A percentile compares a stretch with the other conserved stretches of the same genome.
phyloP scores from a whole-genome alignment of 768 basidiomycete species.

The Psilocybe sp. region DNA sequence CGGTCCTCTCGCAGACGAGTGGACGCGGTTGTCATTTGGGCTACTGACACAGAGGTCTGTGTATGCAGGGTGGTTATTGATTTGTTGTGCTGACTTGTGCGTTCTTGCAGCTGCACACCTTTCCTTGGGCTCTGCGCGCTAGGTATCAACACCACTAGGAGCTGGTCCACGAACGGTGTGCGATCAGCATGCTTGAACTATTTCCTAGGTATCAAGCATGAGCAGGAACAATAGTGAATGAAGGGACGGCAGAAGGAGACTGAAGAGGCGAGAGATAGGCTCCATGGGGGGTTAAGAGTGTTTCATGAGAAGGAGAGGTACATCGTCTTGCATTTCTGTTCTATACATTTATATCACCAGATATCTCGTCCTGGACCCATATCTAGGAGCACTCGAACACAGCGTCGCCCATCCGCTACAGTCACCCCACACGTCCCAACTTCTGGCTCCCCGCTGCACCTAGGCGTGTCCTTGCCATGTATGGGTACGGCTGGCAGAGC shows the following conservation, averaged over 20 bases:
- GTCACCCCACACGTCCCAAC: neutral
- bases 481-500: too few species aligned
- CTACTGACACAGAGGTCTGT: constrained; percentile 45
- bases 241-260: constrained; percentile 30
- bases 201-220: constrained; percentile 28
- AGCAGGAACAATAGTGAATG: constrained; percentile 26
- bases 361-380: constrained; percentile 53
- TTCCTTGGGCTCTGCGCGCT: constrained; percentile 43
- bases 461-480: neutral
- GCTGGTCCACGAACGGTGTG: constrained; percentile 46
- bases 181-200: constrained; percentile 33
- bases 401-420: neutral
- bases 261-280: constrained; percentile 29
- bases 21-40: constrained; percentile 38
- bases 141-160: constrained; percentile 37
- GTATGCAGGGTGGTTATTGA: neutral
- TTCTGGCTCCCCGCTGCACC: neutral
- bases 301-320: constrained; percentile 56
- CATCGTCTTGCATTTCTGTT: neutral
- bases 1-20: constrained; percentile 44
- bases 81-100: neutral
- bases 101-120: constrained; percentile 40
- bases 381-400: constrained; percentile 43
- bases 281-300: constrained; percentile 35
- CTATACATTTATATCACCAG: neutral